Percentiles rank a stretch among this genome's conserved stretches.
phyloP scores from a whole-genome alignment of 225 moss, liverwort and hornwort genomes.

The Thuidium tamariscinum region DNA sequence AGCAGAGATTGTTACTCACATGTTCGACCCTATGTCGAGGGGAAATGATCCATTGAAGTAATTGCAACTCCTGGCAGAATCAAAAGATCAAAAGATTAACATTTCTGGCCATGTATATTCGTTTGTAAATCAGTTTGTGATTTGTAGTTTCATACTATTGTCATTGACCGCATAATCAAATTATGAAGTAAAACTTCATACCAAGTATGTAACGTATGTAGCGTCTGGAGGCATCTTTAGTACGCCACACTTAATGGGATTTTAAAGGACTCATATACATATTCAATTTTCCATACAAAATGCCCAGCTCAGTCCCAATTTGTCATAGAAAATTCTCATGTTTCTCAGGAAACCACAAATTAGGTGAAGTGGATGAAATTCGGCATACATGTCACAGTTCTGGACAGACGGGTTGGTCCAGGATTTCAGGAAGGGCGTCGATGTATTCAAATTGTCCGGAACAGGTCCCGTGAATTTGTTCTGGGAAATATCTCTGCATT shows the following conservation, averaged over 20 bases:
- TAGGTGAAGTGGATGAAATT: neutral
- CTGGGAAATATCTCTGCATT: constrained; percentile 33
- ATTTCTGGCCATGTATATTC: neutral
- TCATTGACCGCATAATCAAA: neutral
- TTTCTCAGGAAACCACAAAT: neutral
- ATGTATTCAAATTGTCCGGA: neutral
- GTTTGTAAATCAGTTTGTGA: neutral
- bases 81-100: neutral
- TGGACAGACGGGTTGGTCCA: neutral
- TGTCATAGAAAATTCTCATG: neutral
- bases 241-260: too few species aligned
- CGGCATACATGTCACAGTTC: constrained; percentile 34
- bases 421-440: neutral
- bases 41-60: constrained; percentile 38
- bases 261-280: too few species aligned
- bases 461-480: constrained; percentile 20
- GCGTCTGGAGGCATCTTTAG: neutral
- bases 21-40: neutral
- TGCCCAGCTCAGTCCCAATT: neutral
- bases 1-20: constrained; percentile 8
- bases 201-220: neutral
- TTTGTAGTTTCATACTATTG: neutral
- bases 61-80: constrained; percentile 27
- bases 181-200: neutral
- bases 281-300: neutral